Evolutionary conservation across 768 basidiomycete genomes (phyloP).

Genomic region (Kwoniella botswanensis): DNA sequence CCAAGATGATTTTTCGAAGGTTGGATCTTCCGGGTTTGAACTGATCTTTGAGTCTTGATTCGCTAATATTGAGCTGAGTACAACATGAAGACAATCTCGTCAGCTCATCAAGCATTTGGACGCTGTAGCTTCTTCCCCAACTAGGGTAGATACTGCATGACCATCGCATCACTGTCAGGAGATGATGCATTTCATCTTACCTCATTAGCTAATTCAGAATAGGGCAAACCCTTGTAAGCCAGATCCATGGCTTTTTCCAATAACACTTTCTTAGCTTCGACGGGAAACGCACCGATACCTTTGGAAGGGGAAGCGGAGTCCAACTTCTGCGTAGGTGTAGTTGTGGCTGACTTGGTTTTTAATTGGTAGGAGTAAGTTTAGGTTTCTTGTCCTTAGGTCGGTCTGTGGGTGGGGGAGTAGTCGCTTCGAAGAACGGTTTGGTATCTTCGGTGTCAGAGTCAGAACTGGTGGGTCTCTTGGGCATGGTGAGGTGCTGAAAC

Average conservation of each 20-base stretch:
- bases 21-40: constrained; percentile 22
- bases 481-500: too few species aligned
- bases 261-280: constrained; percentile 9
- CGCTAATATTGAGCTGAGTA: constrained; percentile 15
- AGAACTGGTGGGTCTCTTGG: too few species aligned
- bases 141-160: neutral
- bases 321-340: neutral
- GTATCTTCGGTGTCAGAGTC: too few species aligned
- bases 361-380: too few species aligned
- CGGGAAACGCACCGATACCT: constrained; percentile 1
- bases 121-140: too few species aligned
- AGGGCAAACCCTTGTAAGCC: constrained; percentile 20
- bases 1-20: constrained; percentile 16
- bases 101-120: neutral
- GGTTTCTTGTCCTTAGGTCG: too few species aligned
- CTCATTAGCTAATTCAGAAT: constrained; percentile 17
- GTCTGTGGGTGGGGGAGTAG: too few species aligned
- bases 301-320: neutral
- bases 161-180: neutral
- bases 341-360: neutral
- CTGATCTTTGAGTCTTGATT: constrained; percentile 25
- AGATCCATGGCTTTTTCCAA: constrained; percentile 21
- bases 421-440: too few species aligned
- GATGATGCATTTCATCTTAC: constrained; percentile 1
- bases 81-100: neutral